Evolutionary conservation across 192 early-diverging fungal genomes (phyloP), one percentile per base, ranked within the genome.

Genomic region (Coemansia sp.): DNA sequence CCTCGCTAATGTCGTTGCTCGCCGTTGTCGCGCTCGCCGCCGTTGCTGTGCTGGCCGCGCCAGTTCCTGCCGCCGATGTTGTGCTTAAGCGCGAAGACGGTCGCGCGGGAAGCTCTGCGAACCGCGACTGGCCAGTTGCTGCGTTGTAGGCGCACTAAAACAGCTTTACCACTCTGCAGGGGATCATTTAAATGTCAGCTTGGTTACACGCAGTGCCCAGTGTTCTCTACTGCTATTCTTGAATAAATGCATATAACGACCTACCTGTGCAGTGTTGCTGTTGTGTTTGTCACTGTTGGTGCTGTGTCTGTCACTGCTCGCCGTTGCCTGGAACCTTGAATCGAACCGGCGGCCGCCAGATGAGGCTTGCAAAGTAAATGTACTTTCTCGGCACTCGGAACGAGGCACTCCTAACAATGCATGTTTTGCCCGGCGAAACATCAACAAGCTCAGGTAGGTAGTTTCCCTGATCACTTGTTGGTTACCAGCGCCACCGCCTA

Each of bases 41-140:
- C 19, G 61, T 59, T 29, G 54, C 48, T 4, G 61, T 63, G 47
- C 62, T 65, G 19, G 77, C 77, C 7, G 71, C 77, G 8, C 77
- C 77, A 0, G 61, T 73, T 14, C 71, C 71, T 19, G 55, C 51
- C 31, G 38, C 10, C 10, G 48, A 2, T 10, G 11, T 37, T 26
- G 21, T 48, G 11, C 29, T 17, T 37, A 63, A 55, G 26, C 69
- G 62, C 29, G 60, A 51, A 10, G 35, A 29, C 22, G 54, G 38
- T 8, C 22, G 22, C 4, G 23, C 57, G 3, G 71, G 57, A 6
- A 56, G 60, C 25, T 63, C 67, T 12, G 71, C 77, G n/a, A 57
- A 68, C 45, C 77, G 77, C 57, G 77, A 80, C 71, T 80, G 77
- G 77, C 77, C 77, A 0, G 71, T 74, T 21, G 68, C 67, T 7